Evolutionary conservation across 1,139 yeast species (phyloP).

Genomic region (Kurtzmaniella quercitrusa): DNA sequence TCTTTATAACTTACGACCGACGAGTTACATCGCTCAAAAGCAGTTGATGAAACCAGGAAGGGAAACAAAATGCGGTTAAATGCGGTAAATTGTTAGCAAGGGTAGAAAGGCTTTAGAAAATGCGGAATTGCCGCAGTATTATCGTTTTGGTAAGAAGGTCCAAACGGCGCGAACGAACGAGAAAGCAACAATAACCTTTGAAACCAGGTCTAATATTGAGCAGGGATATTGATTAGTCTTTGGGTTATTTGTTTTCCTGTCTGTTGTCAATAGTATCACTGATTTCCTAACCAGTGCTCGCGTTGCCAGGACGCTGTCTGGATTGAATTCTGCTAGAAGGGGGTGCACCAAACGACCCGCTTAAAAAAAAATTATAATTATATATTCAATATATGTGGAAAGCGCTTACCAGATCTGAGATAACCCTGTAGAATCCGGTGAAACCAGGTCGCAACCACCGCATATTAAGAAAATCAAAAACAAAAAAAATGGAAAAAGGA

Average conservation of each 20-base stretch:
- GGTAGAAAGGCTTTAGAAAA: not conserved
- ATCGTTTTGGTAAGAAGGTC: not conserved
- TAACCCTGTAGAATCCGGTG: not conserved
- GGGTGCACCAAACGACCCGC: not conserved
- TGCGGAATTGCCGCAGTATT: not conserved
- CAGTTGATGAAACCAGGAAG: not conserved
- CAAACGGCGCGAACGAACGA: not conserved
- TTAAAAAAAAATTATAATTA: not conserved
- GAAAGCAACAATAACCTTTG: not conserved
- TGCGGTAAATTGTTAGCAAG: not conserved
- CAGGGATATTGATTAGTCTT: too few relatives aligned
- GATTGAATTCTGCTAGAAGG: not conserved
- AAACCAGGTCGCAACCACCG: not conserved
- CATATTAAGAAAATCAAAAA: too few relatives aligned
- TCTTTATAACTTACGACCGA: too few relatives aligned
- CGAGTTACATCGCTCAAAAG: too few relatives aligned
- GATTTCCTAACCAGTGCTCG: too few relatives aligned
- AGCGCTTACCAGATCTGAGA: not conserved
- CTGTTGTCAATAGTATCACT: too few relatives aligned
- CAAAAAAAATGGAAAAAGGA: too few relatives aligned
- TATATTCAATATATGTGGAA: too few relatives aligned
- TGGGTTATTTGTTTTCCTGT: too few relatives aligned
- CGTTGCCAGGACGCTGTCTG: too few relatives aligned
- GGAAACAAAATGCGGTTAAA: not conserved
- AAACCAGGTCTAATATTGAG: too few relatives aligned